Evolutionary conservation across 306 rosid species (phyloP).

Genomic region (Acacia melanoxylon): DNA sequence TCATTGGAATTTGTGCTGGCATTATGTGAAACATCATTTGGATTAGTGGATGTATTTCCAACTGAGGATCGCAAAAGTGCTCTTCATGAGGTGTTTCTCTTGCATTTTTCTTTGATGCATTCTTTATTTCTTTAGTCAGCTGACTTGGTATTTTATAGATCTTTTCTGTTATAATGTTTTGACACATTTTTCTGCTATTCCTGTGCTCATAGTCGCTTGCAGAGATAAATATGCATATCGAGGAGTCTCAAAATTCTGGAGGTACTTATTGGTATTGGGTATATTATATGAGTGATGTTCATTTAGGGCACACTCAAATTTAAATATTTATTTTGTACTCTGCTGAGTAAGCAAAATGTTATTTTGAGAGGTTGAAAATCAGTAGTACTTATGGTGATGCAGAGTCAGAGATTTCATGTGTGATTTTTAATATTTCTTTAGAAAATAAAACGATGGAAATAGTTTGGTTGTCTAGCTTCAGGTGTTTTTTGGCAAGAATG

Average conservation of each 20-base stretch:
- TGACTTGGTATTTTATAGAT: conserved; percentile 16
- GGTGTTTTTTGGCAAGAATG: conserved; percentile 8
- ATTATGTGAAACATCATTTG: conserved; percentile 90
- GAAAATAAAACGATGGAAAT: conserved; percentile 13
- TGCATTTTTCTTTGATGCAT: conserved; percentile 28
- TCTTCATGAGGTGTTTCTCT: conserved; percentile 76
- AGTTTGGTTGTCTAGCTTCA: conserved; percentile 1
- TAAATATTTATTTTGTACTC: conserved; percentile 14
- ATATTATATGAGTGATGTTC: conserved; percentile 27
- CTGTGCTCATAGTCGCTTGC: conserved; percentile 69
- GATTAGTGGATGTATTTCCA: conserved; percentile 96
- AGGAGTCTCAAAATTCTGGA: conserved; percentile 82
- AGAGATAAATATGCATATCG: conserved; percentile 72
- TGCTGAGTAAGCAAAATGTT: conserved; percentile 13
- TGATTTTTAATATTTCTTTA: conserved; percentile 6
- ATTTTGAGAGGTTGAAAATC: conserved; percentile 24
- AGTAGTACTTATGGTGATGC: conserved; percentile 30
- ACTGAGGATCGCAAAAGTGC: conserved; percentile 96
- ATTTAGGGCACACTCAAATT: conserved; percentile 10
- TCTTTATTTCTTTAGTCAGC: conserved; percentile 28
- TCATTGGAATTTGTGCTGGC: conserved; percentile 93
- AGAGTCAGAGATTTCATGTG: conserved; percentile 6
- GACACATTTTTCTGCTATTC: conserved; percentile 34
- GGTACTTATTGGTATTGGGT: conserved; percentile 52
- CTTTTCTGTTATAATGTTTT: conserved; percentile 27